phyloP scores from a whole-genome alignment of 2,329 filamentous ascomycete genomes.

The Clarireedia paspali region DNA sequence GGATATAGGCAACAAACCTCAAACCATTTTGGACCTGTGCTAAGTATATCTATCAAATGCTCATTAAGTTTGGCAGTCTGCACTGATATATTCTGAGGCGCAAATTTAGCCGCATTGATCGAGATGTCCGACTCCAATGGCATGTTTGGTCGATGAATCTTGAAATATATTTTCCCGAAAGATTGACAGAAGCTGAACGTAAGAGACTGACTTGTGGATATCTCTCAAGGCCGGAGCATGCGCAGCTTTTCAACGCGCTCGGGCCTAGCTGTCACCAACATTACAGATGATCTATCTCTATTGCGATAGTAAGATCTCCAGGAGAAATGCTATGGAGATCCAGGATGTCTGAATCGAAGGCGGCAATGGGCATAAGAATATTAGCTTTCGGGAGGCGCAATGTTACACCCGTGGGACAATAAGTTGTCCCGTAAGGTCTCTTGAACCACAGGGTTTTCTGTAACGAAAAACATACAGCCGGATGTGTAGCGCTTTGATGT shows the following conservation, averaged over 20 bases:
- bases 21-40: conserved; percentile 41
- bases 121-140: conserved; percentile 33
- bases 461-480: background rate
- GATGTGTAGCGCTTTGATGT: background rate
- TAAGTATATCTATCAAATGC: conserved; percentile 19
- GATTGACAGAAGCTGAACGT: no score
- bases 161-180: no score
- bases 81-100: conserved; percentile 32
- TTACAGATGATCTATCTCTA: no score
- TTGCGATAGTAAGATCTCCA: no score
- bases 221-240: no score
- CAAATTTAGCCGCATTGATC: conserved; percentile 37
- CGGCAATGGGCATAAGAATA: conserved; percentile 5
- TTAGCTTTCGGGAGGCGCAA: background rate
- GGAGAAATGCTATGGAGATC: no score
- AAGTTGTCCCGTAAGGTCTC: background rate
- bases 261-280: no score
- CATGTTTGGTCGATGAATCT: conserved; percentile 21
- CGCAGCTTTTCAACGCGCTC: background rate
- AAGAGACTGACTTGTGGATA: no score
- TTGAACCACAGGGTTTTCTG: background rate
- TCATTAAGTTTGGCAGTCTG: conserved; percentile 38
- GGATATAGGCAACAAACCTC: conserved; percentile 32
- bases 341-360: background rate
- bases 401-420: conserved; percentile 1